Evolutionary conservation across 139 green algal genomes (phyloP).

Genomic region (Asterochloris sp.): DNA sequence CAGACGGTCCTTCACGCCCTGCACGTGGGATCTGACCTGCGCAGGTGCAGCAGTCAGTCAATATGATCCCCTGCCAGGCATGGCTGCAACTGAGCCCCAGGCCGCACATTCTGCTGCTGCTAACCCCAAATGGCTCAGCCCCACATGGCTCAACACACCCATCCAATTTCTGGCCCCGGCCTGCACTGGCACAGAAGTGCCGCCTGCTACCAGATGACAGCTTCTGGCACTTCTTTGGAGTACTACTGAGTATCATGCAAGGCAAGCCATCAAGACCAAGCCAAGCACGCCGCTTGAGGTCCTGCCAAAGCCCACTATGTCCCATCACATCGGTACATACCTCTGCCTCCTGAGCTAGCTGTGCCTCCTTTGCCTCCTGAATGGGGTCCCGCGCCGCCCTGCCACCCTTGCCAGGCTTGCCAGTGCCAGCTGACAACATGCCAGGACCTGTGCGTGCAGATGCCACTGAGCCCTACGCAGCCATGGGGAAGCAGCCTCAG

Average conservation of each 20-base stretch:
- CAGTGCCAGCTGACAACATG: background rate
- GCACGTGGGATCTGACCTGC: slow-evolving; percentile 55
- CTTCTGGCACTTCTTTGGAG: background rate
- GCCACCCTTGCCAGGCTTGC: background rate
- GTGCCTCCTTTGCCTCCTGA: slow-evolving; percentile 42
- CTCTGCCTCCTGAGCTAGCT: slow-evolving; percentile 63
- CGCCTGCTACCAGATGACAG: background rate
- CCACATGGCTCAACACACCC: no score
- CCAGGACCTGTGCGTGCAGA: background rate
- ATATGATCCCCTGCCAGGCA: background rate
- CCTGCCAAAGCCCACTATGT: background rate
- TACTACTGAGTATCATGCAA: background rate
- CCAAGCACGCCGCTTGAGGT: background rate
- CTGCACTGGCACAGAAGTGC: no score
- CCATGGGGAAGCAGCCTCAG: no score
- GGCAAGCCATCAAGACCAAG: background rate
- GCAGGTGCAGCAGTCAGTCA: background rate
- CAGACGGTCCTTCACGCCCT: slow-evolving; percentile 46
- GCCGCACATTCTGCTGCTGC: background rate
- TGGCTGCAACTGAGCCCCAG: background rate
- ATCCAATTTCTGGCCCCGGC: no score
- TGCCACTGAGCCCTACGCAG: no score
- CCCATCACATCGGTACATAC: slow-evolving; percentile 10
- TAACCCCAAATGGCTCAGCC: background rate
- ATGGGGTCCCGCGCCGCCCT: slow-evolving; percentile 52